Percentiles rank a stretch among this genome's conserved stretches.
Conservation (phyloP, 23 red algal species). For the Gracilaria vermiculophylla region DNA sequence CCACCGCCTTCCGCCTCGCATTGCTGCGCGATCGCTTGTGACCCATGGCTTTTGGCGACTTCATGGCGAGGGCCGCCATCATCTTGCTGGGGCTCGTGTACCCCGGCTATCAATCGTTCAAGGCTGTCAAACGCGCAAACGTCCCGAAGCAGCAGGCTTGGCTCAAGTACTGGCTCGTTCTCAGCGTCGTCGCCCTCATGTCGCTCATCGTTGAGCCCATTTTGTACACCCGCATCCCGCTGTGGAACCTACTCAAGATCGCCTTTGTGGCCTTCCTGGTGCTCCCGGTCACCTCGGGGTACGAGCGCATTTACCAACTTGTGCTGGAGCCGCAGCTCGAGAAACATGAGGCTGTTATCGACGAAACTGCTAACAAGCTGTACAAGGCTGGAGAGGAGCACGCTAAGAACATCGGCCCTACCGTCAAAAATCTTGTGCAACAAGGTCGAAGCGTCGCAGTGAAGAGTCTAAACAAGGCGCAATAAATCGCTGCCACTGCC, state of each 20-base stretch:
- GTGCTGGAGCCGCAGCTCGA: slow-evolving; percentile 71
- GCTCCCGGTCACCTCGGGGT: slow-evolving; percentile 52
- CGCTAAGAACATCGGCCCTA: slow-evolving; percentile 44
- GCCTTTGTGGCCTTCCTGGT: slow-evolving; percentile 54
- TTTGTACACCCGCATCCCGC: slow-evolving; percentile 38
- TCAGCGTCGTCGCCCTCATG: slow-evolving; percentile 43
- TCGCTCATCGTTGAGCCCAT: slow-evolving; percentile 62
- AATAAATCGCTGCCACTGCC: neutral
- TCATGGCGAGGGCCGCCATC: slow-evolving; percentile 45
- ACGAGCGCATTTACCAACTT: slow-evolving; percentile 54
- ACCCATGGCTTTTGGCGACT: slow-evolving; percentile 44
- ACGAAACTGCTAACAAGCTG: slow-evolving; percentile 50
- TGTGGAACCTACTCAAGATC: slow-evolving; percentile 69
- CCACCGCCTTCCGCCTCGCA: neutral
- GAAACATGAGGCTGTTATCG: slow-evolving; percentile 68
- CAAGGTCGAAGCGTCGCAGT: slow-evolving; percentile 19
- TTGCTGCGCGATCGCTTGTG: neutral
- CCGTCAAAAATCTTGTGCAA: slow-evolving; percentile 25
- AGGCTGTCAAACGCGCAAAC: slow-evolving; percentile 61
- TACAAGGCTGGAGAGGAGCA: slow-evolving; percentile 52
- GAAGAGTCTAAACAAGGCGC: slow-evolving; percentile 41
- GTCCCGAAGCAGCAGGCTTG: slow-evolving; percentile 57
- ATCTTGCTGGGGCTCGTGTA: slow-evolving; percentile 39
- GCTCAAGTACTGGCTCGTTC: slow-evolving; percentile 77
- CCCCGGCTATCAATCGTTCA: slow-evolving; percentile 81